Conservation (phyloP, 2,329 filamentous ascomycete genomes). For the Xylariaceae sp. region DNA sequence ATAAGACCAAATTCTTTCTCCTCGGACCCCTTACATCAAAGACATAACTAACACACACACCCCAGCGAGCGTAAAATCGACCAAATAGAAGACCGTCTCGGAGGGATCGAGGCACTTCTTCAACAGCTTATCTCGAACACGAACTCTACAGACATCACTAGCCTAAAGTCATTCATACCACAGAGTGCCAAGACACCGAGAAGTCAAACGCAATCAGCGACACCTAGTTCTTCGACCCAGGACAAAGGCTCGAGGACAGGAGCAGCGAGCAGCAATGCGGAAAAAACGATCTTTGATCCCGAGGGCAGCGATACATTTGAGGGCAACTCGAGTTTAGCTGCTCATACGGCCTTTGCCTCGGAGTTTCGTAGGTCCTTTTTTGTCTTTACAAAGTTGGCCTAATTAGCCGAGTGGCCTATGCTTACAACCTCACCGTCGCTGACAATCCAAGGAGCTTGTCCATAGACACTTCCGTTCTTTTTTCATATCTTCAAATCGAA, state of each 20-base stretch:
- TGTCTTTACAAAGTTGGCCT: too few relatives aligned
- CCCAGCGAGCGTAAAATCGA: slow-evolving; percentile 52
- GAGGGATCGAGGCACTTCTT: slow-evolving; percentile 38
- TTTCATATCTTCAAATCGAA: too few relatives aligned
- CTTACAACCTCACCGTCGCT: too few relatives aligned
- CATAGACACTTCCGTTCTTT: too few relatives aligned
- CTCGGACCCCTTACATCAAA: too few relatives aligned
- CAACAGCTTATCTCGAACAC: slow-evolving; percentile 27
- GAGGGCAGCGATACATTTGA: slow-evolving; percentile 48
- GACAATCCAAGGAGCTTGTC: too few relatives aligned
- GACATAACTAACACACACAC: not conserved
- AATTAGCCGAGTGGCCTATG: too few relatives aligned
- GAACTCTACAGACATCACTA: too few relatives aligned
- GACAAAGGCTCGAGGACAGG: slow-evolving; percentile 4
- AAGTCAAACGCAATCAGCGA: not conserved
- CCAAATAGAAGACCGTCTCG: slow-evolving; percentile 38
- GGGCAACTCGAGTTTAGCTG: slow-evolving; percentile 44
- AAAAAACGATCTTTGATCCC: slow-evolving; percentile 52
- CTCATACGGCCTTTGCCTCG: slow-evolving; percentile 46
- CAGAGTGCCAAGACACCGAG: too few relatives aligned
- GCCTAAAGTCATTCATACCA: too few relatives aligned
- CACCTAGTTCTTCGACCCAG: not conserved
- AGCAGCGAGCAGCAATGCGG: slow-evolving; percentile 2
- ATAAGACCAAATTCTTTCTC: not conserved
- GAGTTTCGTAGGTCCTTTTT: slow-evolving; percentile 33